Conservation (phyloP, 208 protist genomes). For the Leishmania tropica region DNA sequence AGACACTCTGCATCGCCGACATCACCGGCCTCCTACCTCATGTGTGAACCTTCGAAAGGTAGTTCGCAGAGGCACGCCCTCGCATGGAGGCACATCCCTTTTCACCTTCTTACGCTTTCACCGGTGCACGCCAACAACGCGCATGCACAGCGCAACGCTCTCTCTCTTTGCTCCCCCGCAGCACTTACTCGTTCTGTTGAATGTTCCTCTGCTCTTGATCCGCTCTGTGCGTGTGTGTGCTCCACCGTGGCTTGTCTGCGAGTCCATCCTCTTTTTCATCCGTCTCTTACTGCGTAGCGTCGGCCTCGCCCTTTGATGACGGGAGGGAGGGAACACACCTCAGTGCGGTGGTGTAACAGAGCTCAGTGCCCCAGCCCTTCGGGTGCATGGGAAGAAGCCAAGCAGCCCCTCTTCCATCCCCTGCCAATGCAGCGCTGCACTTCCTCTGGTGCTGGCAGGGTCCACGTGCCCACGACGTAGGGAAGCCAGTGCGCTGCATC, state of each 20-base stretch:
- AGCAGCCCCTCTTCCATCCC: background rate
- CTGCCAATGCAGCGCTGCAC: background rate
- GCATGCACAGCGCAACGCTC: background rate
- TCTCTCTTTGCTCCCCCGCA: background rate
- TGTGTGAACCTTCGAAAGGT: background rate
- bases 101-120: background rate
- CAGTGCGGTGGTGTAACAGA: no score
- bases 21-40: background rate
- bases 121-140: background rate
- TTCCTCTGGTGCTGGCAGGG: background rate
- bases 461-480: background rate
- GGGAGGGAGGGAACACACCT: no score
- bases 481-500: background rate
- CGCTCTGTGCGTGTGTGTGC: background rate
- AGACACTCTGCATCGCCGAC: background rate
- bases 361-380: no score
- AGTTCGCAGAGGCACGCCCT: background rate
- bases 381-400: background rate
- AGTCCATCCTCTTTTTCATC: background rate
- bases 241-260: background rate
- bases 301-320: background rate
- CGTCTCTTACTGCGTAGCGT: slow-evolving; percentile 18
- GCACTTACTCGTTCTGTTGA: background rate
- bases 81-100: background rate
- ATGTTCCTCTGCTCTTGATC: background rate